phyloP scores from a whole-genome alignment of 2,329 filamentous ascomycete species.

The Alternaria angustiovoidea region DNA sequence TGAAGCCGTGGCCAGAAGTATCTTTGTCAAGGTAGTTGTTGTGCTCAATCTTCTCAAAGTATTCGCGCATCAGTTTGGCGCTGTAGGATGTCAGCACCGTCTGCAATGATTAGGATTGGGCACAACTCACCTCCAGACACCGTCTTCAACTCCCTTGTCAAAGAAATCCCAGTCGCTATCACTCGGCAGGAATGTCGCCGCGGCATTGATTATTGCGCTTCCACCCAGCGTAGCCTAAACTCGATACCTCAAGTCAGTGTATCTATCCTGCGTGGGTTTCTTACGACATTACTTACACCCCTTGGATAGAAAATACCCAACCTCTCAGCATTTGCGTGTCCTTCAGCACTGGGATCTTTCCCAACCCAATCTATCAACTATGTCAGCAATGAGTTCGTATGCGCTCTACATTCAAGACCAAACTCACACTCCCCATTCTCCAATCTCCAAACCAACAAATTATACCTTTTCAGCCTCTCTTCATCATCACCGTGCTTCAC shows the following conservation, averaged over 20 bases:
- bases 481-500: slow-evolving; percentile 65
- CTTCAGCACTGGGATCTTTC: slow-evolving; percentile 18
- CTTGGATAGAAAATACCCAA: slow-evolving; percentile 30
- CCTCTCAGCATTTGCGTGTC: slow-evolving; percentile 48
- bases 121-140: slow-evolving; percentile 21
- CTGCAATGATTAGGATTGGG: not conserved
- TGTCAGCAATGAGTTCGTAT: not conserved
- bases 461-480: slow-evolving; percentile 59
- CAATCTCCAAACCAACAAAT: slow-evolving; percentile 21
- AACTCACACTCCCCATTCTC: slow-evolving; percentile 21
- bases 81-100: not conserved
- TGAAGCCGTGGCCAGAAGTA: slow-evolving; percentile 31
- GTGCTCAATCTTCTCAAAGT: slow-evolving; percentile 29
- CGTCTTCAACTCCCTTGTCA: slow-evolving; percentile 25
- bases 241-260: not conserved
- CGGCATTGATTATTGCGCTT: slow-evolving; percentile 28
- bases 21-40: slow-evolving; percentile 27
- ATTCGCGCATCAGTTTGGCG: slow-evolving; percentile 23
- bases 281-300: slow-evolving; percentile 6
- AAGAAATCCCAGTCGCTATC: slow-evolving; percentile 34
- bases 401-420: not conserved
- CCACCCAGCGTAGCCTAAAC: slow-evolving; percentile 22
- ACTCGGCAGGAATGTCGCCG: slow-evolving; percentile 23
- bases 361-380: slow-evolving; percentile 23
- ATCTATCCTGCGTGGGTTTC: not conserved